A percentile compares a stretch with the other conserved stretches of the same genome.
phyloP scores from a whole-genome alignment of 345 rosid genomes.

The Geranium brycei region DNA sequence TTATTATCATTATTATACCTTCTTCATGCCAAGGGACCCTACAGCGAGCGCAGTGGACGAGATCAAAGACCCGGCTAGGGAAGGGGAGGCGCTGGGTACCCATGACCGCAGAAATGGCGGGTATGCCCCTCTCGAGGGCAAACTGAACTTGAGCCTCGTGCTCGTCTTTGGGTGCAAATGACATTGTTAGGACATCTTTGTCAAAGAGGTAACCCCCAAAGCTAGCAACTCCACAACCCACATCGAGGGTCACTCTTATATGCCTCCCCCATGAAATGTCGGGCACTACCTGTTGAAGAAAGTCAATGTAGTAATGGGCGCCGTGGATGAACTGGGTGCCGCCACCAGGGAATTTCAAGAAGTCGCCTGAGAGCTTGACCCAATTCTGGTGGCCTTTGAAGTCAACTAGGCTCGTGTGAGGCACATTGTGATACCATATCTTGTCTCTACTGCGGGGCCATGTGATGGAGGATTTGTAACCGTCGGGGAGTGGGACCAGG shows the following conservation, averaged over 20 bases:
- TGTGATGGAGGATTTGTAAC: conserved; percentile 49
- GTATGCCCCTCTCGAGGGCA: conserved; percentile 91
- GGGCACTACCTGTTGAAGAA: conserved; percentile 60
- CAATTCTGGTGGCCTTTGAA: conserved; percentile 95
- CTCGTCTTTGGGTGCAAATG: conserved; percentile 94
- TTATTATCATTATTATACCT: conserved; percentile 18
- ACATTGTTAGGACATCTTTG: conserved; percentile 80
- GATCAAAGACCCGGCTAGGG: conserved; percentile 81
- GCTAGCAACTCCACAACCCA: conserved; percentile 97
- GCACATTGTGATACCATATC: conserved; percentile 96
- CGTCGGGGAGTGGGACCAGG: conserved; percentile 52
- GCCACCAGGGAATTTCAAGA: conserved; percentile 89
- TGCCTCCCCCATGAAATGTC: conserved; percentile 72
- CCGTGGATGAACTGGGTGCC: conserved; percentile 97
- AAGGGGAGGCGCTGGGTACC: conserved; percentile 80
- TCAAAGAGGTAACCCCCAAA: conserved; percentile 82
- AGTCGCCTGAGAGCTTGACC: conserved; percentile 87
- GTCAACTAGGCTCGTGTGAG: conserved; percentile 59
- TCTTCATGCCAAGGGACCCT: conserved; percentile 94
- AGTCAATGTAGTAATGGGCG: conserved; percentile 77
- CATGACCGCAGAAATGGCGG: conserved; percentile 94
- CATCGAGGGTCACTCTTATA: conserved; percentile 63
- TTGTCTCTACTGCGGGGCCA: conserved; percentile 90
- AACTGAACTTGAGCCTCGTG: conserved; percentile 96
- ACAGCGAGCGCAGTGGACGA: conserved; percentile 84